Percentiles rank a stretch among this genome's conserved stretches.
Conservation (phyloP, 306 rosid species). For the Datisca glomerata region DNA sequence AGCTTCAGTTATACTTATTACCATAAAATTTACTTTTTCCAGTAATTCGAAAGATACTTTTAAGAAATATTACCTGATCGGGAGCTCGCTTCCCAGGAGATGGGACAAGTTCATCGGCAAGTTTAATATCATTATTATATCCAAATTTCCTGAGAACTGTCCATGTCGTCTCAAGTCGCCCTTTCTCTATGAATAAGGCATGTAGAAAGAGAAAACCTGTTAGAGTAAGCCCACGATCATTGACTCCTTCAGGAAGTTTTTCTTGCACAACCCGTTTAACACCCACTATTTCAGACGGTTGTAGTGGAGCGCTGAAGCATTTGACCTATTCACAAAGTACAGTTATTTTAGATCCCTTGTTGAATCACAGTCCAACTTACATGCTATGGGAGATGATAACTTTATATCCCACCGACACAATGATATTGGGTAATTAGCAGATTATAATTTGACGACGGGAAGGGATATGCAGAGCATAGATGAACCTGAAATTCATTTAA, state of each 20-base stretch:
- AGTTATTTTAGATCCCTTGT: not conserved
- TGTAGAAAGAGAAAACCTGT: slow-evolving; percentile 96
- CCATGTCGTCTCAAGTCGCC: slow-evolving; percentile 98
- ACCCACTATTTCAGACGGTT: slow-evolving; percentile 84
- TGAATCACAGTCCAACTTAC: not conserved
- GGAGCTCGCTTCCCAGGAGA: slow-evolving; percentile 48
- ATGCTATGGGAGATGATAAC: not conserved
- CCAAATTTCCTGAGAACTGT: slow-evolving; percentile 95
- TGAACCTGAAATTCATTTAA: slow-evolving; percentile 53
- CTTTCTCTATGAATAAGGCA: slow-evolving; percentile 90
- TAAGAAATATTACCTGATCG: slow-evolving; percentile 54
- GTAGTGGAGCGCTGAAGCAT: slow-evolving; percentile 97
- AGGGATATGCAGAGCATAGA: no score
- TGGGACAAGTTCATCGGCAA: slow-evolving; percentile 73
- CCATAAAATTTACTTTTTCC: not conserved
- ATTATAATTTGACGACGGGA: no score
- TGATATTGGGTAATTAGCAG: not conserved
- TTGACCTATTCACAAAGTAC: slow-evolving; percentile 50
- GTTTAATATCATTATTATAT: slow-evolving; percentile 82
- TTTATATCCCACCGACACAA: not conserved
- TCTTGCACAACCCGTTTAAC: slow-evolving; percentile 94
- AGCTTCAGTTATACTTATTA: not conserved
- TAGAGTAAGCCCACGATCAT: slow-evolving; percentile 90
- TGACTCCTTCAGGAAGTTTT: slow-evolving; percentile 89
- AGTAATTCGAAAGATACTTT: not conserved